Evolutionary conservation across 345 rosid species (phyloP).

Genomic region (Populus tremula): DNA sequence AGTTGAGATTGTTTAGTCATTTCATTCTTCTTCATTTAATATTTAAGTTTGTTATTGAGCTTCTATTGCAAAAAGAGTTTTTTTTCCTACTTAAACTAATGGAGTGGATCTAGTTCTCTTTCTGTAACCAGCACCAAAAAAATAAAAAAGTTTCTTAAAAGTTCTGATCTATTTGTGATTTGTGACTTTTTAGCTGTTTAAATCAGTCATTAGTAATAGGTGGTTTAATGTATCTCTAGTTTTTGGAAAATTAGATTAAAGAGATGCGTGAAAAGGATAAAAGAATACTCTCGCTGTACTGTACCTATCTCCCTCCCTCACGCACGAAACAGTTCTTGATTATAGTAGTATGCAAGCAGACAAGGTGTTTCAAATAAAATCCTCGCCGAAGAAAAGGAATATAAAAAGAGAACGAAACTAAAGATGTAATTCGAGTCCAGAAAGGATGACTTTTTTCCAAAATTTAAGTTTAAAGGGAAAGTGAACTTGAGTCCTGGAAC

Average conservation of each 20-base stretch:
- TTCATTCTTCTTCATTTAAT: background rate
- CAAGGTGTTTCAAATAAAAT: background rate
- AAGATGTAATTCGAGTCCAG: background rate
- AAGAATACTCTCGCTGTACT: background rate
- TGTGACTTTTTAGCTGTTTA: background rate
- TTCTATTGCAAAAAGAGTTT: too few species aligned
- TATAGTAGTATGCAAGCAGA: background rate
- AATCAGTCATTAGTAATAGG: background rate
- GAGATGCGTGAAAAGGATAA: background rate
- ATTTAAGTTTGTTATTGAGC: background rate
- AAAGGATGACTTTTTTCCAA: background rate
- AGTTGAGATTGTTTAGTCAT: background rate
- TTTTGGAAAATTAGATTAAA: background rate
- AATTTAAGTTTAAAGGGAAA: background rate
- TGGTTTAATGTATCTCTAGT: background rate
- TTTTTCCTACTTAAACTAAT: background rate
- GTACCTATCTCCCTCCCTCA: background rate
- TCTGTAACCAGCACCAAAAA: background rate
- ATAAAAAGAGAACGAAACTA: background rate
- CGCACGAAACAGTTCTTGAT: background rate
- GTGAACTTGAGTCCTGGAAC: background rate
- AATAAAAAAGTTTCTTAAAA: background rate
- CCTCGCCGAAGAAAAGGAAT: background rate
- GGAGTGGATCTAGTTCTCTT: constrained; percentile 12
- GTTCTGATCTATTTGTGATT: constrained; percentile 5